phyloP scores from a whole-genome alignment of 306 rosid genomes.

The Pyrus communis region DNA sequence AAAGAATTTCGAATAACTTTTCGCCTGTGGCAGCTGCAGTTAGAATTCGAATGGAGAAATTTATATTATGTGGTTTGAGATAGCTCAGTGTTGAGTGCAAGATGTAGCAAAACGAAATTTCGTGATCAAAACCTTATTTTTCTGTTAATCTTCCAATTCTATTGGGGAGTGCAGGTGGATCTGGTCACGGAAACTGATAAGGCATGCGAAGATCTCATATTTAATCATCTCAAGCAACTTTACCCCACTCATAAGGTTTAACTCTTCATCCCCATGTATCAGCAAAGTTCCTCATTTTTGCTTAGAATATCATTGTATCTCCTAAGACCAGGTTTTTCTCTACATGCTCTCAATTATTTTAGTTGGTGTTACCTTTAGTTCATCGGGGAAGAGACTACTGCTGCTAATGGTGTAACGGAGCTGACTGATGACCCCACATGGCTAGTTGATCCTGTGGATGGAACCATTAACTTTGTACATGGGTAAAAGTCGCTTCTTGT shows the following conservation, averaged over 20 bases:
- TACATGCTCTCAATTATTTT: background rate
- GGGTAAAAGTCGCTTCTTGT: conserved; percentile 49
- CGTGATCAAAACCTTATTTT: background rate
- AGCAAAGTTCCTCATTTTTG: conserved; percentile 1
- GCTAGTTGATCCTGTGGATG: conserved; percentile 98
- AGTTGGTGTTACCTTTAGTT: conserved; percentile 40
- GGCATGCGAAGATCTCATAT: conserved; percentile 90
- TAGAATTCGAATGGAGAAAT: background rate
- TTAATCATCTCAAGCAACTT: conserved; percentile 68
- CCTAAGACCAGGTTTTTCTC: background rate
- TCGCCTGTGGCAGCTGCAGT: background rate
- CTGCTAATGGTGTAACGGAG: conserved; percentile 76
- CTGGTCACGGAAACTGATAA: conserved; percentile 98
- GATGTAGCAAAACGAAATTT: background rate
- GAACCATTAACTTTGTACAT: conserved; percentile 95
- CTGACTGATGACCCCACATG: conserved; percentile 94
- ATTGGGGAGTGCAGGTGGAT: conserved; percentile 66
- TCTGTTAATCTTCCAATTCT: background rate
- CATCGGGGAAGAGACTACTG: conserved; percentile 96
- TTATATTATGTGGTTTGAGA: background rate
- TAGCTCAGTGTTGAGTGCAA: background rate
- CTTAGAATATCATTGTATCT: background rate
- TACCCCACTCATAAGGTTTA: conserved; percentile 81
- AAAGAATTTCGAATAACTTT: background rate
- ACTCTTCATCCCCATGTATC: background rate